phyloP scores from a whole-genome alignment of 2,329 filamentous ascomycete genomes.

The Clathrospora elynae region DNA sequence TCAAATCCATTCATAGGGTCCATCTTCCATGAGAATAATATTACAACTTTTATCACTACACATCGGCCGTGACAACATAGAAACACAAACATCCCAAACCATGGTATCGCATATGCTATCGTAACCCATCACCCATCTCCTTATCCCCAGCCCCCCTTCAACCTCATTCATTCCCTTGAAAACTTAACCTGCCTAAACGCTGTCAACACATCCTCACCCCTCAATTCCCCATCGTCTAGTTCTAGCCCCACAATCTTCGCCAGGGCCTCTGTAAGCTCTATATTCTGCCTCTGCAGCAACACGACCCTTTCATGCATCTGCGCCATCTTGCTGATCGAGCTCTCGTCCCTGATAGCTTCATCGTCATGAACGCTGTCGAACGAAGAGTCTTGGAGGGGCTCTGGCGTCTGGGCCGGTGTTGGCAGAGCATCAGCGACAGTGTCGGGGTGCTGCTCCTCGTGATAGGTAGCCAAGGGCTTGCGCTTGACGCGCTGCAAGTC shows the following conservation, averaged over 20 bases:
- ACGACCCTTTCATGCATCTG: constrained; percentile 26
- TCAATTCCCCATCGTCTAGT: constrained; percentile 26
- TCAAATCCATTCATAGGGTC: too few relatives aligned
- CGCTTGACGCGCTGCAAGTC: constrained; percentile 34
- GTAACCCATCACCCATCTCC: not conserved
- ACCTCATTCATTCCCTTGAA: not conserved
- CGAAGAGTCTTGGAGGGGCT: constrained; percentile 10
- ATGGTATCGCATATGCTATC: too few relatives aligned
- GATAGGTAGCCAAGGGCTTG: constrained; percentile 18
- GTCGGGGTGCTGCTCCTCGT: constrained; percentile 13
- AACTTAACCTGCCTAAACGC: constrained; percentile 14
- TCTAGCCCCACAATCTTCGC: constrained; percentile 35
- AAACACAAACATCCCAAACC: constrained; percentile 16
- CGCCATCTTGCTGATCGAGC: constrained; percentile 17
- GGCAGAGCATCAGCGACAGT: constrained; percentile 16
- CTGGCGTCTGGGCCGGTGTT: constrained; percentile 23
- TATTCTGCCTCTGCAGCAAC: constrained; percentile 33
- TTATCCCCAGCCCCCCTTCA: not conserved
- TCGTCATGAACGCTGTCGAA: constrained; percentile 13
- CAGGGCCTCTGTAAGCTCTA: constrained; percentile 31
- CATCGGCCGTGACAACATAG: too few relatives aligned
- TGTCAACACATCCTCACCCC: constrained; percentile 23
- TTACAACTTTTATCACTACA: too few relatives aligned
- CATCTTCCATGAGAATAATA: too few relatives aligned
- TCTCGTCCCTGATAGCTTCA: constrained; percentile 15